Percentiles rank a stretch among this genome's conserved stretches.
These are phyloP conservation scores for Cladosporium sp. DNA, from an alignment of 2,329 filamentous ascomycete genomes.

Conservation along the genomic window DNA sequence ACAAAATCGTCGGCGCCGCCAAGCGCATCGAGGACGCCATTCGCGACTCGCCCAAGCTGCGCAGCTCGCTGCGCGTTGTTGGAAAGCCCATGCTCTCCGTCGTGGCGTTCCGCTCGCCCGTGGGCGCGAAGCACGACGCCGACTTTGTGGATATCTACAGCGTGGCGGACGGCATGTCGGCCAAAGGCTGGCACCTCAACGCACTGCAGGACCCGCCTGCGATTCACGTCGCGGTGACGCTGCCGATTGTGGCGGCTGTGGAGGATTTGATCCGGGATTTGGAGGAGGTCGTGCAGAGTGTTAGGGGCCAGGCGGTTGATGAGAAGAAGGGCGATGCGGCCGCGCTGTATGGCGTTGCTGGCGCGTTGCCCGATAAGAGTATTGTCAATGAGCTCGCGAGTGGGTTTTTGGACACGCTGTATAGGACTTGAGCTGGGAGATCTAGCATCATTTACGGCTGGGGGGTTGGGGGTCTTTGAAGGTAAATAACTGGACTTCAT, in stretches of 20 bases:
- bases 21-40: slow-evolving; percentile 79
- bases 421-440: slow-evolving; percentile 69
- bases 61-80: slow-evolving; percentile 70
- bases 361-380: slow-evolving; percentile 91
- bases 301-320: slow-evolving; percentile 67
- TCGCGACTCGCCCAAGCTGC: slow-evolving; percentile 62
- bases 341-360: slow-evolving; percentile 90
- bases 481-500: slow-evolving; percentile 10
- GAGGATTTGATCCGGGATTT: slow-evolving; percentile 74
- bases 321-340: slow-evolving; percentile 71
- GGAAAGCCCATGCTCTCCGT: slow-evolving; percentile 87
- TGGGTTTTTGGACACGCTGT: slow-evolving; percentile 88
- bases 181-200: slow-evolving; percentile 91
- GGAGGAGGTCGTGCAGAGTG: slow-evolving; percentile 57
- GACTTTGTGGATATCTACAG: slow-evolving; percentile 88
- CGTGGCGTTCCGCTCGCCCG: slow-evolving; percentile 71
- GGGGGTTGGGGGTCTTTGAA: not conserved
- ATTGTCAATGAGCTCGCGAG: slow-evolving; percentile 86
- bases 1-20: slow-evolving; percentile 79
- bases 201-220: slow-evolving; percentile 87
- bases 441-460: too few relatives aligned
- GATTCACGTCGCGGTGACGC: slow-evolving; percentile 89
- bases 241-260: slow-evolving; percentile 77
- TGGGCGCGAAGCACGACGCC: slow-evolving; percentile 16
- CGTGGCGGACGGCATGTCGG: slow-evolving; percentile 81